These are phyloP conservation scores for Candida boleticola DNA, from an alignment of 805 yeast species.

Conservation along the genomic window DNA sequence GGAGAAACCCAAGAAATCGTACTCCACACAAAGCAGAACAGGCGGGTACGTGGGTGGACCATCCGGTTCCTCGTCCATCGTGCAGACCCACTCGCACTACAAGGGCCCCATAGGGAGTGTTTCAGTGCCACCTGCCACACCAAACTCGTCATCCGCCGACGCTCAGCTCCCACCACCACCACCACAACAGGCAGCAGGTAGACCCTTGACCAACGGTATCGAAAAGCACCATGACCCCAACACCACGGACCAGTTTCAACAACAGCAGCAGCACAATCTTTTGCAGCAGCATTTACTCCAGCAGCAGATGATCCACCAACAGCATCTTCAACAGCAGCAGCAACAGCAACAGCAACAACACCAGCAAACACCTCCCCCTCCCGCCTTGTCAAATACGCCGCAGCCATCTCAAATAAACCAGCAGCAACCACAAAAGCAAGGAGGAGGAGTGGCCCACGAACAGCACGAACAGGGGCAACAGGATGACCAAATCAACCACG, in stretches of 20 bases:
- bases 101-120: background rate
- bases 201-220: constrained; percentile 1
- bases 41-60: constrained; percentile 14
- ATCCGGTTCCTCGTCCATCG: background rate
- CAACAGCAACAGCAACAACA: constrained; percentile 8
- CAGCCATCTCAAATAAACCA: background rate
- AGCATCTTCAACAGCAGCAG: constrained; percentile 10
- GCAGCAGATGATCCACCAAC: constrained; percentile 18
- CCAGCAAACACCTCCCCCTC: background rate
- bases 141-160: background rate
- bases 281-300: constrained; percentile 15
- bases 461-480: background rate
- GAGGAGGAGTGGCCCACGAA: background rate
- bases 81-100: constrained; percentile 8
- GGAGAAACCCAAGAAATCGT: constrained; percentile 52
- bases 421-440: background rate
- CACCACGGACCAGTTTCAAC: constrained; percentile 6
- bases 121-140: background rate
- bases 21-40: constrained; percentile 18
- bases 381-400: background rate
- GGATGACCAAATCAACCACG: constrained; percentile 1
- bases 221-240: background rate
- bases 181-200: background rate
- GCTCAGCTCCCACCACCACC: background rate
- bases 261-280: constrained; percentile 11